Base-by-base conservation (phyloP, 495 filamentous ascomycete species). In the Glutinoglossum americanum region DNA sequence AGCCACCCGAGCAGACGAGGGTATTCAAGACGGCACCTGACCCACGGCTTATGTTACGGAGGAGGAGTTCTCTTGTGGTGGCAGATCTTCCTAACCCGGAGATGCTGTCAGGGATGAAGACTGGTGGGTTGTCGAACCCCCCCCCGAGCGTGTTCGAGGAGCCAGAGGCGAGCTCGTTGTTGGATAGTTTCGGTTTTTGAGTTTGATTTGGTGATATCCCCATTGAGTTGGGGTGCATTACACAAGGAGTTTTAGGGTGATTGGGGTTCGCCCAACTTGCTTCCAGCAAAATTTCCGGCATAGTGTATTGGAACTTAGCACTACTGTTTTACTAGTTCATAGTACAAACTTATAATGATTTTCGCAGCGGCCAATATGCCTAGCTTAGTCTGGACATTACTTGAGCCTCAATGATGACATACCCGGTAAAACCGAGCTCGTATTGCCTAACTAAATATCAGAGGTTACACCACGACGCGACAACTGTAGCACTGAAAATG, bases 131-230 rank as follows among this genome's bases (percentile, higher is more conserved):
- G 21, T 35, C 41, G 15, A 45, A 57, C 15, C 23, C 21, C 1
- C 19, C 57, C 8, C 39, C 21, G 27, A 63, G 13, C 30, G 35
- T 60, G 35, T 95, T 96, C 67, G 77, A 89, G 69, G 90, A 97
- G 69, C 90, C 90, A 19, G 87, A 93, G 73, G 75, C 84, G 48
- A 93, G 80, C 70, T 85, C 82, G 54, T 67, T 89, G 64, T 67
- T 89, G 61, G 84, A 87, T 72, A 87, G 76, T 65, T 89, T 89
- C 76, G 84, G 84, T 17, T 87, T 86, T 61, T 80, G 49, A 62
- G 17, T 32, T 51, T 26, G 26, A 19, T 32, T 59, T 19, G 32
- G 30, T 23, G 11, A 21, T 56, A 33, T 56, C 35, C 35, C 27
- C 25, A n/a, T 25, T 41, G 17, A 17, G 49, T 21, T 41, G 11